Conservation (phyloP, 352 stramenopile genomes). For the Pythium grandisporangium region DNA sequence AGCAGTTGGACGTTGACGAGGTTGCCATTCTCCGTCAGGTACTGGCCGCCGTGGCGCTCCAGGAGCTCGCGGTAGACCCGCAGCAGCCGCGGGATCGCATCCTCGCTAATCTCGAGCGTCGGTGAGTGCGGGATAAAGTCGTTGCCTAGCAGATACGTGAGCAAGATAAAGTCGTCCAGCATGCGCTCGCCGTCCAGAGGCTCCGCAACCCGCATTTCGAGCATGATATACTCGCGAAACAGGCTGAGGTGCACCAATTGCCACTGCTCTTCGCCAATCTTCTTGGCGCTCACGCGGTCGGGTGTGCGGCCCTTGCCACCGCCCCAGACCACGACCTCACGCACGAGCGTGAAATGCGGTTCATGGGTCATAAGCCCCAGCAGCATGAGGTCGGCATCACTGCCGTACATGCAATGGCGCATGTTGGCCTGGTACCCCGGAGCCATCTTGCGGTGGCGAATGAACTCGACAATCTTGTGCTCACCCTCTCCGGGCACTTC, state of each 20-base stretch:
- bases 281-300: slow-evolving; percentile 71
- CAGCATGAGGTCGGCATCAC: slow-evolving; percentile 99
- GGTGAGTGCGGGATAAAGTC: slow-evolving; percentile 99
- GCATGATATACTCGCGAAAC: slow-evolving; percentile 96
- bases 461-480: slow-evolving; percentile 99
- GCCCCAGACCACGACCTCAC: slow-evolving; percentile 97
- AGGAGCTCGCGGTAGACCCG: slow-evolving; percentile 88
- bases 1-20: slow-evolving; percentile 87
- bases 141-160: slow-evolving; percentile 99
- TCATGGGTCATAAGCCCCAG: slow-evolving; percentile 97
- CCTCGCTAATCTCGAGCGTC: slow-evolving; percentile 97
- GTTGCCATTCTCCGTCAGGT: slow-evolving; percentile 88
- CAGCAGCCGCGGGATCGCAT: slow-evolving; percentile 93
- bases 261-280: slow-evolving; percentile 95
- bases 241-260: slow-evolving; percentile 96
- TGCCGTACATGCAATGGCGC: slow-evolving; percentile 98
- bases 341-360: slow-evolving; percentile 96
- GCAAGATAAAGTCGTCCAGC: slow-evolving; percentile 99
- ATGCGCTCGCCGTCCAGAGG: slow-evolving; percentile 87
- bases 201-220: slow-evolving; percentile 88
- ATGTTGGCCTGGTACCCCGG: slow-evolving; percentile 92
- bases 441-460: slow-evolving; percentile 88
- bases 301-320: slow-evolving; percentile 17
- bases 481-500: slow-evolving; percentile 98
- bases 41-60: slow-evolving; percentile 80